Base-by-base conservation (phyloP, 2,329 filamentous ascomycete genomes). In the Chaetomium globosum region DNA sequence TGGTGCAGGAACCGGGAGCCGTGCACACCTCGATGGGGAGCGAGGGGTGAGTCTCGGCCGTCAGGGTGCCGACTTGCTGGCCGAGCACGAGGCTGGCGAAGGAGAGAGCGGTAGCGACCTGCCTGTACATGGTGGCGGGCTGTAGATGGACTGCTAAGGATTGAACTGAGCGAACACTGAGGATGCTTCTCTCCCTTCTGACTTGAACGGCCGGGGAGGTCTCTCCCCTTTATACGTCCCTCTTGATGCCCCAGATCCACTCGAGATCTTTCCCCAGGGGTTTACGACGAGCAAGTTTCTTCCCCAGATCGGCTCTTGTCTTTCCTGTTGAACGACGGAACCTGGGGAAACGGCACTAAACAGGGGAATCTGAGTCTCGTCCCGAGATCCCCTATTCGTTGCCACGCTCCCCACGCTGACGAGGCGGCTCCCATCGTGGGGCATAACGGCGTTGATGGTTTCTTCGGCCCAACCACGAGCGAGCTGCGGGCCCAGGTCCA, bases 11-110 rank as follows among this genome's bases (percentile, higher is more conserved):
- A 48, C 80, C 80, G 33, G 72, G 74, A 2, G 73, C 74, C 30
- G 81, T 79, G 73, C 82, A 85, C 60, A 77, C 75, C 71, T 80
- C 73, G 72, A 80, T 81, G 64, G 77, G 80, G 72, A 85, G 72
- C 19, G 77, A 68, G 43, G 82, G 82, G 68, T 84, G 82, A 43
- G 72, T 75, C 67, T 82, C 81, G 8, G 75, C 71, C 16, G 74
- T 75, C 64, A 74, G 65, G 33, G 74, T 79, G 58, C 81, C 80
- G 30, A 79, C 75, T 61, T 74, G 73, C 70, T 74, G 74, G 67
- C 74, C 74, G 23, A 74, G 69, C 59, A 72, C 73, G 33, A 69
- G 65, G 67, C 71, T 70, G 68, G 72, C 72, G 51, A 74, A 73
- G 46, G 67, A 71, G 57, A 73, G 68, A 8, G 68, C 62, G 19